Evolutionary conservation across 768 basidiomycete species (phyloP), one percentile per base, ranked within the genome.

Genomic region (Phylloporus sp.): DNA sequence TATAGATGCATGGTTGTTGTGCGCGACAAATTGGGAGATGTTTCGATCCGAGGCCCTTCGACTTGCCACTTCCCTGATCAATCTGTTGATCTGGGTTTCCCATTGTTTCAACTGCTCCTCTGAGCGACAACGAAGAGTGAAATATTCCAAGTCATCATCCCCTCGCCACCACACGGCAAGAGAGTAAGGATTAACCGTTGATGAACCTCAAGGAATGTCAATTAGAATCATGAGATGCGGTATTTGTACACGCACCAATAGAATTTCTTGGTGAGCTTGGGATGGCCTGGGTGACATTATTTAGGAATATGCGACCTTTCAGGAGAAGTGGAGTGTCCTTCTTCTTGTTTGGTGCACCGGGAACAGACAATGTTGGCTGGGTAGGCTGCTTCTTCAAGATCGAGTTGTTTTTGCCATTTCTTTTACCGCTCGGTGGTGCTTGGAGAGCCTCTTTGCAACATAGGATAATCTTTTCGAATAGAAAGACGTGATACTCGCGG

Each of bases 391-490:
- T 95, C 78, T 95, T 92, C 54, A 97, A 69, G 45, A 97, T 82
- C 7, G 91, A 91, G 50, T 90, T 89, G 64, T 79, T 93, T 77
- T 97, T 97, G 59, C 79, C 76, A 34, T 74, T 75, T 70, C 91
- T 90, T 69, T 81, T 83, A 35, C 79, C 77, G 55, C 79, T 82
- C 31, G 77, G 75, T 11, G 79, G 75, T 6, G 78, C 76, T 6
- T 77, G 76, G 15, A 77, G 65, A 6, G 88, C 86, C 68, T 98
- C 97, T 69, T 98, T 98, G 78, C 97, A 98, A 72, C 97, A 99
- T 20, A 98, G 80, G 58, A 99, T 93, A 70, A 99, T 99, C 74
- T 93, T 93, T 74, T 98, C 95, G 59, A 99, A 99, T 31, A 99
- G 77, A 79, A 97, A 99, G 52, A 99, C 95, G 60, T 95, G 93